Percentiles rank a stretch among this genome's conserved stretches.
Conservation (phyloP, 768 basidiomycete species). For the Tricholoma sp. region DNA sequence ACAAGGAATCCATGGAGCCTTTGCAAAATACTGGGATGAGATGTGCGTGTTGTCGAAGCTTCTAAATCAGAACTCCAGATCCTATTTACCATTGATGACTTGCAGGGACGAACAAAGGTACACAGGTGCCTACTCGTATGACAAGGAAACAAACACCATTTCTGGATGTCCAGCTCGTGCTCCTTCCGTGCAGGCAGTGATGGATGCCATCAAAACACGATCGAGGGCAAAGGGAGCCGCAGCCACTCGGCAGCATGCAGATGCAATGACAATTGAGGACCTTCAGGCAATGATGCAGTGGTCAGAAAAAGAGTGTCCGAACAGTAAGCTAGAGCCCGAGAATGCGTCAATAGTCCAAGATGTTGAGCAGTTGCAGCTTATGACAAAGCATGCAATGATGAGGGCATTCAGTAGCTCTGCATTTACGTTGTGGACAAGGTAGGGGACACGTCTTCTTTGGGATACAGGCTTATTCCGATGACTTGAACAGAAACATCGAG, state of each 20-base stretch:
- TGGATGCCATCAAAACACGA: slow-evolving; percentile 21
- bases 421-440: slow-evolving; percentile 29
- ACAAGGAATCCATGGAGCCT: slow-evolving; percentile 1
- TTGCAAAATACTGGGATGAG: background rate
- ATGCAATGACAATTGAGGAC: slow-evolving; percentile 28
- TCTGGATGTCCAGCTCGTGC: slow-evolving; percentile 26
- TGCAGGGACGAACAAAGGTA: slow-evolving; percentile 14
- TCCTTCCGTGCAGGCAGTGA: slow-evolving; percentile 14
- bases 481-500: background rate
- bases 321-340: slow-evolving; percentile 2
- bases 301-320: slow-evolving; percentile 19
- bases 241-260: slow-evolving; percentile 23
- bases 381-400: slow-evolving; percentile 23
- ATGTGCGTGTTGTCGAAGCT: background rate
- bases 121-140: slow-evolving; percentile 18
- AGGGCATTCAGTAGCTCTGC: slow-evolving; percentile 22
- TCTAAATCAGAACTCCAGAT: background rate
- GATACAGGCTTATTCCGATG: background rate
- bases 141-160: slow-evolving; percentile 18
- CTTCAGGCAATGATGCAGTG: slow-evolving; percentile 21
- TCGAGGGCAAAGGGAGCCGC: slow-evolving; percentile 14
- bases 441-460: slow-evolving; percentile 2
- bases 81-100: background rate
- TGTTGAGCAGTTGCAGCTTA: slow-evolving; percentile 4
- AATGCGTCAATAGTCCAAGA: background rate